Evolutionary conservation across 2,329 filamentous ascomycete species (phyloP).

Genomic region (Zasmidium angulare): DNA sequence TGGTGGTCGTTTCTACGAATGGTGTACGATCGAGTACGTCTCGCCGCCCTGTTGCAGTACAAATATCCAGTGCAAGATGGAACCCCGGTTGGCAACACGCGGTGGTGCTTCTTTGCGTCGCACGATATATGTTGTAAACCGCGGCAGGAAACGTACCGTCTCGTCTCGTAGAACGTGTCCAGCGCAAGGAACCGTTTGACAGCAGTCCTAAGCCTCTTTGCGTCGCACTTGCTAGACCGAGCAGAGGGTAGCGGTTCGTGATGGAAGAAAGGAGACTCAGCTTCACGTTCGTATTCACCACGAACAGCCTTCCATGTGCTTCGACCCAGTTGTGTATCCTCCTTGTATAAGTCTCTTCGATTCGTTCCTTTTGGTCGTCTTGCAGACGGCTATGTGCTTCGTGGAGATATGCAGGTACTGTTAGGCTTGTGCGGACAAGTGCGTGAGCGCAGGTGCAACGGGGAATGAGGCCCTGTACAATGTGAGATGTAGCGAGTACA

Average conservation of each 20-base stretch:
- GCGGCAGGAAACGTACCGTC: not conserved
- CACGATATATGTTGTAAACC: not conserved
- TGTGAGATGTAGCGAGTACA: not conserved
- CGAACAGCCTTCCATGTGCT: not conserved
- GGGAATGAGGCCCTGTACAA: not conserved
- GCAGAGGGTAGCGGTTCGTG: too few relatives aligned
- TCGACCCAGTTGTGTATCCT: not conserved
- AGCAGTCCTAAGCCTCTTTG: constrained; percentile 13
- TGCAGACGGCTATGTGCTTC: not conserved
- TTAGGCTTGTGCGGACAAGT: not conserved
- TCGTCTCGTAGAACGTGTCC: not conserved
- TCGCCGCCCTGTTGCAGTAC: not conserved
- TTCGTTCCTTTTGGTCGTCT: not conserved
- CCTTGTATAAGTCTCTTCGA: not conserved
- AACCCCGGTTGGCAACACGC: constrained; percentile 4
- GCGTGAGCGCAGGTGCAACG: not conserved
- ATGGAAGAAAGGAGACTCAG: not conserved
- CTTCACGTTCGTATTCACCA: not conserved
- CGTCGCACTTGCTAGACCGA: constrained; percentile 5
- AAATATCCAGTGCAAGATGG: not conserved
- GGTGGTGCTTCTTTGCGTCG: constrained; percentile 13
- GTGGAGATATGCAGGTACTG: not conserved
- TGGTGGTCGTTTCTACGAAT: not conserved
- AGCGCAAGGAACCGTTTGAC: constrained; percentile 8
- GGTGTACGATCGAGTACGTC: not conserved